Evolutionary conservation across 257 asterid species (phyloP).

Genomic region (Nicotiana otophora): DNA sequence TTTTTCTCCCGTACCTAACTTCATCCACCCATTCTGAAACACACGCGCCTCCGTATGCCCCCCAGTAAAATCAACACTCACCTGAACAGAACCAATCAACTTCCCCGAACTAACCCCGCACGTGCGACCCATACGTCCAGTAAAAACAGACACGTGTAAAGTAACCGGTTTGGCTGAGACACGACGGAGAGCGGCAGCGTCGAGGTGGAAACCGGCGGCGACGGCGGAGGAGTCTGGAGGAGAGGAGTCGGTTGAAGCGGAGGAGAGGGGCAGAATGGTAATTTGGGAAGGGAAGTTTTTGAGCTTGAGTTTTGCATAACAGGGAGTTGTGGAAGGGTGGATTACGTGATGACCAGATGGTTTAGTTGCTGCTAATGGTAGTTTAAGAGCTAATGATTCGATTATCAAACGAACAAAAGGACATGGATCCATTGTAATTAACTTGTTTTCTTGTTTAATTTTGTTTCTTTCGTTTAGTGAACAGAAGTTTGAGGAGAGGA

Average conservation of each 20-base stretch:
- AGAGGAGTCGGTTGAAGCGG: slow-evolving; percentile 13
- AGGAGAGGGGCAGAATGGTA: slow-evolving; percentile 52
- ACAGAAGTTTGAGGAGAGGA: not conserved
- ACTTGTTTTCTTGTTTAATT: not conserved
- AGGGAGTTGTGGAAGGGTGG: slow-evolving; percentile 73
- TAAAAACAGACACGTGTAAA: slow-evolving; percentile 53
- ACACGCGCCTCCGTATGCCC: slow-evolving; percentile 42
- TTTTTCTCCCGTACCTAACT: slow-evolving; percentile 32
- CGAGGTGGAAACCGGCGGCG: slow-evolving; percentile 60
- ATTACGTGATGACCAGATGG: slow-evolving; percentile 49
- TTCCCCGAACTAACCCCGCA: slow-evolving; percentile 67
- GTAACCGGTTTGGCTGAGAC: slow-evolving; percentile 33
- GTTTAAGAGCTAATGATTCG: slow-evolving; percentile 64
- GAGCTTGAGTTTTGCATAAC: slow-evolving; percentile 71
- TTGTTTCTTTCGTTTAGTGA: no score
- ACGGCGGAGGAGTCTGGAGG: slow-evolving; percentile 41
- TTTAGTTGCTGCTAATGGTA: slow-evolving; percentile 41
- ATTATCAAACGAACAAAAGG: slow-evolving; percentile 74
- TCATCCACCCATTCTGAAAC: slow-evolving; percentile 72
- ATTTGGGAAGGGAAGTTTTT: slow-evolving; percentile 67
- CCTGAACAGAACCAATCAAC: slow-evolving; percentile 43
- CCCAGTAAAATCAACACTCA: slow-evolving; percentile 30
- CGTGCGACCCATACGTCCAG: slow-evolving; percentile 64
- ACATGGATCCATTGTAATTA: slow-evolving; percentile 74
- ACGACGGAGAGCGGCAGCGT: slow-evolving; percentile 62